Evolutionary conservation across 345 rosid genomes (phyloP).

Genomic region (Hypericum androsaemum): DNA sequence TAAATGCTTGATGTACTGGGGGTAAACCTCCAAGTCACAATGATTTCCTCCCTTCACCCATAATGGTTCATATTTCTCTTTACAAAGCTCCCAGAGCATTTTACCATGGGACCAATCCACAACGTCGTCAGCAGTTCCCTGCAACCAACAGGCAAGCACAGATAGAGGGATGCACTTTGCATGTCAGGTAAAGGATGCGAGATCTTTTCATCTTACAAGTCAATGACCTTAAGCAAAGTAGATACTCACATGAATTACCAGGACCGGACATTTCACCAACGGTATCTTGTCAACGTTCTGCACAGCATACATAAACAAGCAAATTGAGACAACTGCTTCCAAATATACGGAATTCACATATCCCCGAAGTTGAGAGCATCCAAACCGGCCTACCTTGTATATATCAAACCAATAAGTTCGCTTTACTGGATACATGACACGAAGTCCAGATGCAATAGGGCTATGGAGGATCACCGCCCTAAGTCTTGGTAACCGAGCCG

Average conservation of each 20-base stretch:
- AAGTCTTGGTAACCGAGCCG: slow-evolving; percentile 51
- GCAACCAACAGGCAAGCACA: slow-evolving; percentile 11
- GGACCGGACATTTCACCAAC: slow-evolving; percentile 59
- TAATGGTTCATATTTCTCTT: slow-evolving; percentile 80
- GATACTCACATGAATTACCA: slow-evolving; percentile 65
- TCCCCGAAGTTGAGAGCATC: not conserved
- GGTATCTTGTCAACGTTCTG: slow-evolving; percentile 92
- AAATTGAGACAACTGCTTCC: not conserved
- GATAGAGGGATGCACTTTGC: not conserved
- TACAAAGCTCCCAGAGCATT: slow-evolving; percentile 75
- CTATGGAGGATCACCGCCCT: slow-evolving; percentile 97
- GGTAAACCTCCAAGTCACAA: slow-evolving; percentile 73
- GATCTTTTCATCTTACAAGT: not conserved
- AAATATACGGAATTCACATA: not conserved
- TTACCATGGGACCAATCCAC: slow-evolving; percentile 88
- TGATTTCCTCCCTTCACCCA: slow-evolving; percentile 95
- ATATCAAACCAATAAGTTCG: slow-evolving; percentile 94
- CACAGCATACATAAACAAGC: slow-evolving; percentile 12
- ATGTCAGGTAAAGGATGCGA: not conserved
- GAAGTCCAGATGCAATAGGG: slow-evolving; percentile 78
- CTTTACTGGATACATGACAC: slow-evolving; percentile 90
- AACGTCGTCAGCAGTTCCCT: slow-evolving; percentile 93
- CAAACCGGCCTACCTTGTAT: slow-evolving; percentile 44
- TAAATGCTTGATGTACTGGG: slow-evolving; percentile 77
- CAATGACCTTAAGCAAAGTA: not conserved